These are phyloP conservation scores for Amanita rubescens DNA, from an alignment of 768 basidiomycete genomes.

Conservation along the genomic window DNA sequence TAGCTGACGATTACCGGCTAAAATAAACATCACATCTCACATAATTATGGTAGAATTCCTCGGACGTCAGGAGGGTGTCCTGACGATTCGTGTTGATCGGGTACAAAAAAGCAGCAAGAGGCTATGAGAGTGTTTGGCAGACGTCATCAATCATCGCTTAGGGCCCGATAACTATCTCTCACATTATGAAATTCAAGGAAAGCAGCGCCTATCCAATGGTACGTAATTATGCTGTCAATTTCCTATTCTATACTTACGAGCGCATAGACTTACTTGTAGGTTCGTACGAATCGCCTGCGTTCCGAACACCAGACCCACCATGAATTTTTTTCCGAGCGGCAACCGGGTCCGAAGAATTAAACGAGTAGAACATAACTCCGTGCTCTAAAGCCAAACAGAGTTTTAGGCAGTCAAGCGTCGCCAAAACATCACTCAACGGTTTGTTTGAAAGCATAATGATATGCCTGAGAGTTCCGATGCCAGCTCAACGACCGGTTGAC, in stretches of 20 bases:
- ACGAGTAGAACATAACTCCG: constrained; percentile 71
- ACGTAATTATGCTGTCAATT: background rate
- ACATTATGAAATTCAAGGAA: constrained; percentile 69
- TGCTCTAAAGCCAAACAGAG: constrained; percentile 37
- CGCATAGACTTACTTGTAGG: constrained; percentile 39
- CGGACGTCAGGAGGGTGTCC: constrained; percentile 61
- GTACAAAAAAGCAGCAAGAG: constrained; percentile 60
- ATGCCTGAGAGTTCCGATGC: constrained; percentile 52
- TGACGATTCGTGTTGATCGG: constrained; percentile 46
- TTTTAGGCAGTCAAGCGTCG: background rate
- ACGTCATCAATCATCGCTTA: background rate
- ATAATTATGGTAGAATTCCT: constrained; percentile 70
- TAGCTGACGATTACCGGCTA: constrained; percentile 3
- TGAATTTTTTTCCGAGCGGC: constrained; percentile 68
- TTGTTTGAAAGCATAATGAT: constrained; percentile 54
- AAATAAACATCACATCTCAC: constrained; percentile 48
- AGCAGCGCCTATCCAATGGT: constrained; percentile 42
- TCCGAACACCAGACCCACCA: constrained; percentile 56
- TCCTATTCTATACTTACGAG: background rate
- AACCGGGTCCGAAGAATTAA: constrained; percentile 41
- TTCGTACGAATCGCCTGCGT: constrained; percentile 50
- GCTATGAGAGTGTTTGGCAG: constrained; percentile 22
- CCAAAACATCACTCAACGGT: constrained; percentile 42
- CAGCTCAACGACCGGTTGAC: constrained; percentile 40
- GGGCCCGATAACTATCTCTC: constrained; percentile 9